A percentile compares a stretch with the other conserved stretches of the same genome.
Conservation (phyloP, 768 basidiomycete genomes). For the Phaeotremella skinneri region DNA sequence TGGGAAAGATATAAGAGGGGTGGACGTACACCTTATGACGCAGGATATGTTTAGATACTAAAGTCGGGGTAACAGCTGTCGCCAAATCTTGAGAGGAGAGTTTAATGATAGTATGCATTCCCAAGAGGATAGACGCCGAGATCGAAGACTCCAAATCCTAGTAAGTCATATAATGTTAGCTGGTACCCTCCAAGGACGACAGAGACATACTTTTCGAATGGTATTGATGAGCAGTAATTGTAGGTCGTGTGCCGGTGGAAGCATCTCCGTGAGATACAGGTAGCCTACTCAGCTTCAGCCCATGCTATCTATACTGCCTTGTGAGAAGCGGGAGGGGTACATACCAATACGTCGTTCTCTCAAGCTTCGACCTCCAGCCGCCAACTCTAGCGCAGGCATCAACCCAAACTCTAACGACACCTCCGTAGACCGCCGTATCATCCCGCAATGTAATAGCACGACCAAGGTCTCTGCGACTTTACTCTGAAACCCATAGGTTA, state of each 20-base stretch:
- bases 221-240: slow-evolving; percentile 43
- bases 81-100: slow-evolving; percentile 29
- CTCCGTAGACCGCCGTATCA: slow-evolving; percentile 15
- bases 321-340: slow-evolving; percentile 3
- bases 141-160: slow-evolving; percentile 34
- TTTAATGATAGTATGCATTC: slow-evolving; percentile 29
- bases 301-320: not conserved
- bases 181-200: not conserved
- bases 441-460: slow-evolving; percentile 31
- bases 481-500: slow-evolving; percentile 11
- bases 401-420: slow-evolving; percentile 25
- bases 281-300: slow-evolving; percentile 25
- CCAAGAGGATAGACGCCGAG: slow-evolving; percentile 25
- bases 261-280: slow-evolving; percentile 33
- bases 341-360: slow-evolving; percentile 38
- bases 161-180: not conserved
- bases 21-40: slow-evolving; percentile 30
- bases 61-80: slow-evolving; percentile 36
- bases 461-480: slow-evolving; percentile 34
- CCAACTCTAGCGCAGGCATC: slow-evolving; percentile 32
- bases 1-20: not conserved
- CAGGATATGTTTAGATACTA: slow-evolving; percentile 24
- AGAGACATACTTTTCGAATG: slow-evolving; percentile 35
- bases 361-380: slow-evolving; percentile 26
- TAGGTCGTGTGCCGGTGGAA: slow-evolving; percentile 36